These are phyloP conservation scores for Triglochin maritima DNA, from an alignment of 106 monocot species.

Conservation along the genomic window DNA sequence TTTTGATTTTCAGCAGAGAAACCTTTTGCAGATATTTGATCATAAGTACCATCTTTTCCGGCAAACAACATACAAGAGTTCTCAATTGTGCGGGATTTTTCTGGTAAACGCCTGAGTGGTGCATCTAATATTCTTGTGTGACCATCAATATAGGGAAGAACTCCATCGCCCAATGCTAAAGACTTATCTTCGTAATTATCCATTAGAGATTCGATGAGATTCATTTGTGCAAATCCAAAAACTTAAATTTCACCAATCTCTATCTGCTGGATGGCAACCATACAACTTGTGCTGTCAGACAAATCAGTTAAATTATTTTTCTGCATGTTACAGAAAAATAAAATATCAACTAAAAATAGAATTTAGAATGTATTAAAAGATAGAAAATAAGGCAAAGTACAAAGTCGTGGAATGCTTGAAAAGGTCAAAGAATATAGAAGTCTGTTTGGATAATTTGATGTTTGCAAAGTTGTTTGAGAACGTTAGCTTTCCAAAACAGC, in stretches of 20 bases:
- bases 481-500: no score
- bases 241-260: neutral
- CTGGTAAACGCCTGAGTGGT: neutral
- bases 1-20: neutral
- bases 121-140: neutral
- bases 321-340: neutral
- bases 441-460: neutral
- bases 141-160: slow-evolving; percentile 1
- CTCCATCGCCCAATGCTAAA: slow-evolving; percentile 1
- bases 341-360: neutral
- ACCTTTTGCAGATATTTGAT: neutral
- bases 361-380: neutral
- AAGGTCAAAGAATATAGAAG: neutral
- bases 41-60: neutral
- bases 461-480: no score
- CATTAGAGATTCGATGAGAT: slow-evolving; percentile 3
- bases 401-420: neutral
- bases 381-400: neutral
- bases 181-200: neutral
- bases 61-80: neutral
- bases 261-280: neutral
- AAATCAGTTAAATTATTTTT: neutral
- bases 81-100: neutral
- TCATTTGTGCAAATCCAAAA: neutral
- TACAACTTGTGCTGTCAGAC: neutral